phyloP scores from a whole-genome alignment of 176 grass and related monocot species.

The Microstegium vimineum region DNA sequence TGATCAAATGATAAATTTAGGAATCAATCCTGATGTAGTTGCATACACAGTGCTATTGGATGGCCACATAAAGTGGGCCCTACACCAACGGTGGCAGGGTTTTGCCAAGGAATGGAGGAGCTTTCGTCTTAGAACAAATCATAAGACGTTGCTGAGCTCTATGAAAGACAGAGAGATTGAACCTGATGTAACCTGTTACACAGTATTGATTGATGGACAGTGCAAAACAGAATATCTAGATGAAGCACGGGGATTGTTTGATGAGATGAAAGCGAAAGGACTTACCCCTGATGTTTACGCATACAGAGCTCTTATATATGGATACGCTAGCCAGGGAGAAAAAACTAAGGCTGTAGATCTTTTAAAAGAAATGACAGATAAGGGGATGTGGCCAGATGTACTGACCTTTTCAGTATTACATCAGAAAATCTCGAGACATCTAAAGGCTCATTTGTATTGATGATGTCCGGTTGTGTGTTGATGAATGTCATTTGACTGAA shows the following conservation, averaged over 20 bases:
- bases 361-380: slow-evolving; percentile 67
- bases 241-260: slow-evolving; percentile 52
- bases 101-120: slow-evolving; percentile 38
- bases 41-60: slow-evolving; percentile 37
- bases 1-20: slow-evolving; percentile 44
- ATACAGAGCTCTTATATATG: slow-evolving; percentile 68
- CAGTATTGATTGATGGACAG: slow-evolving; percentile 70
- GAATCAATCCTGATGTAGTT: slow-evolving; percentile 66
- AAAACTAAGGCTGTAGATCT: slow-evolving; percentile 50
- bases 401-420: slow-evolving; percentile 51
- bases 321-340: slow-evolving; percentile 65
- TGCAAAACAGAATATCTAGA: slow-evolving; percentile 64
- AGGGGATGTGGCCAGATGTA: slow-evolving; percentile 35
- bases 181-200: slow-evolving; percentile 69
- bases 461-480: slow-evolving; percentile 6
- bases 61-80: slow-evolving; percentile 34
- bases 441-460: neutral
- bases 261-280: slow-evolving; percentile 63
- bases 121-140: slow-evolving; percentile 38
- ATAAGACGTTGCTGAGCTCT: slow-evolving; percentile 17
- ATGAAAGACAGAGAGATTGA: slow-evolving; percentile 50
- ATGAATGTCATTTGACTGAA: neutral
- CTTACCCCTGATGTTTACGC: slow-evolving; percentile 51
- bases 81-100: slow-evolving; percentile 23
- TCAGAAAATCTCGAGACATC: neutral